Percentiles rank a stretch among this genome's conserved stretches.
These are phyloP conservation scores for Aureobasidium musti DNA, from an alignment of 2,329 filamentous ascomycete species.

Conservation along the genomic window DNA sequence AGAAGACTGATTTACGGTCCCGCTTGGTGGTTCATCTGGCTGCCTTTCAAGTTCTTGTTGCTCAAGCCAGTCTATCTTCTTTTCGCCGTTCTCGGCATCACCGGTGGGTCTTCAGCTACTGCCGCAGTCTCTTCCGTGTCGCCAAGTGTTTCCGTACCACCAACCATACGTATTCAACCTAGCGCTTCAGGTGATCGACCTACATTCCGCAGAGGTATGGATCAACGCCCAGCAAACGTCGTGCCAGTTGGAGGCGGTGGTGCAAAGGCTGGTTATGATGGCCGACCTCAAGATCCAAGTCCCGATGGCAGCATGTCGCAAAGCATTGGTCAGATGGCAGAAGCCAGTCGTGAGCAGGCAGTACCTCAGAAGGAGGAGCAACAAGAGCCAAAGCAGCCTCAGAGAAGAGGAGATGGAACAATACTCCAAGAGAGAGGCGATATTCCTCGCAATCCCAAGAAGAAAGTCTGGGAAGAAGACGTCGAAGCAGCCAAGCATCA, in stretches of 20 bases:
- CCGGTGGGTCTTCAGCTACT: slow-evolving; percentile 10
- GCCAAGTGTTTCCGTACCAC: slow-evolving; percentile 27
- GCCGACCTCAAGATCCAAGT: slow-evolving; percentile 35
- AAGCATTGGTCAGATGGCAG: slow-evolving; percentile 49
- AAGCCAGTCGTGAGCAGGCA: slow-evolving; percentile 38
- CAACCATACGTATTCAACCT: slow-evolving; percentile 45
- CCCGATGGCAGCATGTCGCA: slow-evolving; percentile 44
- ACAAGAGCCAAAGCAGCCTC: slow-evolving; percentile 34
- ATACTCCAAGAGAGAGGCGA: slow-evolving; percentile 44
- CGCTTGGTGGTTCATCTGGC: slow-evolving; percentile 82
- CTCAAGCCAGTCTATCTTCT: slow-evolving; percentile 31
- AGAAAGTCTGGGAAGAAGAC: slow-evolving; percentile 62
- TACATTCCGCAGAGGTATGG: slow-evolving; percentile 35
- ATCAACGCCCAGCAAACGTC: slow-evolving; percentile 36
- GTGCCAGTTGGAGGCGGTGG: slow-evolving; percentile 53
- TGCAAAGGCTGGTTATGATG: slow-evolving; percentile 42
- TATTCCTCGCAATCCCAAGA: slow-evolving; percentile 58
- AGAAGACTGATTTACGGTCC: slow-evolving; percentile 84
- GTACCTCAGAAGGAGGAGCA: slow-evolving; percentile 33
- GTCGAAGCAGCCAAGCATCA: slow-evolving; percentile 41
- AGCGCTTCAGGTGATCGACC: slow-evolving; percentile 47
- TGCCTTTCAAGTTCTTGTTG: slow-evolving; percentile 55
- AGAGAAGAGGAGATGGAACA: slow-evolving; percentile 49
- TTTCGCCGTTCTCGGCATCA: slow-evolving; percentile 23
- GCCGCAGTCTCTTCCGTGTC: neutral